Conservation (phyloP, 129 eudicot species). For the Smallanthus sonchifolius region DNA sequence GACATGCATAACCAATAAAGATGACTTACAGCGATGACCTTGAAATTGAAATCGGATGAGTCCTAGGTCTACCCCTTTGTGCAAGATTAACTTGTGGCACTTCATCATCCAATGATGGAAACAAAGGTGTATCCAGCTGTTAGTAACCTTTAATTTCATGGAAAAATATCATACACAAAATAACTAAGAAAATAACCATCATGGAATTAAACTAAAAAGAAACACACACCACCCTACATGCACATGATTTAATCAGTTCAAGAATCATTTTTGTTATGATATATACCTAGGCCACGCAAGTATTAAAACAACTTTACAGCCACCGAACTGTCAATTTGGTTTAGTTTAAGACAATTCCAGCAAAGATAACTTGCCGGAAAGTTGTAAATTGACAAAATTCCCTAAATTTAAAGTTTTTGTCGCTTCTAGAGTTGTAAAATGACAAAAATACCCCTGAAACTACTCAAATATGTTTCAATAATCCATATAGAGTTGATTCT, state of each 20-base stretch:
- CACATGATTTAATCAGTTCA: not conserved
- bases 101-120: slow-evolving; percentile 86
- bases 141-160: slow-evolving; percentile 55
- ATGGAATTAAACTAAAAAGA: not conserved
- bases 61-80: slow-evolving; percentile 77
- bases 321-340: not conserved
- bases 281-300: not conserved
- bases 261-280: not conserved
- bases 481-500: not conserved
- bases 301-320: not conserved
- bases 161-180: not conserved
- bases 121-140: slow-evolving; percentile 95
- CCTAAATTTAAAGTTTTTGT: not conserved
- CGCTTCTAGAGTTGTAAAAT: not conserved
- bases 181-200: not conserved
- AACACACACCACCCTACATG: not conserved
- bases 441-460: not conserved
- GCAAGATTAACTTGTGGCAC: slow-evolving; percentile 43
- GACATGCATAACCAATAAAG: slow-evolving; percentile 1
- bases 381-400: not conserved
- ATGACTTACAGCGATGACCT: slow-evolving; percentile 73
- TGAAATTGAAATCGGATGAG: slow-evolving; percentile 77
- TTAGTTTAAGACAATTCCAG: not conserved
- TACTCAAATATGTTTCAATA: not conserved
- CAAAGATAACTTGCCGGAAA: not conserved